These are phyloP conservation scores for Stephania japonica DNA, from an alignment of 164 flowering plant genomes.

Conservation along the genomic window DNA sequence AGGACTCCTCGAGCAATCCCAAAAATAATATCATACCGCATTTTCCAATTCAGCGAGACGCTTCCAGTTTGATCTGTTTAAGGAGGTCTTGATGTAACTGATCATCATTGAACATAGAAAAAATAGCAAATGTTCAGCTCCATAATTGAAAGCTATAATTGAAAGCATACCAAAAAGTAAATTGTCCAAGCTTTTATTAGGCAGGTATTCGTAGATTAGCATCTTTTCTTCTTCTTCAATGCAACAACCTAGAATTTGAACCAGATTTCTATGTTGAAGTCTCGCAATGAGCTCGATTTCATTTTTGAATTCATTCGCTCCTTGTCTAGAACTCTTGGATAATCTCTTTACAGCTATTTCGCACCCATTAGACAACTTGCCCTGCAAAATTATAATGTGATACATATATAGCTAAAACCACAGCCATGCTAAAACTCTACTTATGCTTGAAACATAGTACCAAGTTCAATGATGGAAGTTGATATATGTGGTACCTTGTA, in stretches of 20 bases:
- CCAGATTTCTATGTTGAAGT: constrained; percentile 25
- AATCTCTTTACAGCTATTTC: constrained; percentile 42
- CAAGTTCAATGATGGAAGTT: not conserved
- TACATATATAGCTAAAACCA: not conserved
- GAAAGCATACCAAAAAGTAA: constrained; percentile 21
- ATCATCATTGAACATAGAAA: not conserved
- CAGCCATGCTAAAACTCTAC: not conserved
- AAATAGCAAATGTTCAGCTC: not conserved
- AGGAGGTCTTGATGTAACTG: not conserved
- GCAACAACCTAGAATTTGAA: constrained; percentile 19
- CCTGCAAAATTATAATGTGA: constrained; percentile 18
- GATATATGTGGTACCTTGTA: constrained; percentile 17
- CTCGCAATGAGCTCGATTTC: constrained; percentile 19
- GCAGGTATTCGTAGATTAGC: constrained; percentile 21
- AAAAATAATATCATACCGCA: constrained; percentile 48
- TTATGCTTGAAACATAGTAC: not conserved
- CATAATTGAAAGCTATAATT: not conserved
- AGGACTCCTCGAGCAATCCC: constrained; percentile 71
- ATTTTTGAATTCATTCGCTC: constrained; percentile 27
- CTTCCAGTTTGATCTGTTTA: constrained; percentile 27
- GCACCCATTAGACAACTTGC: constrained; percentile 20
- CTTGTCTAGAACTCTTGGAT: constrained; percentile 30
- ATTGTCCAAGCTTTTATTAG: constrained; percentile 23
- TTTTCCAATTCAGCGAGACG: constrained; percentile 38
- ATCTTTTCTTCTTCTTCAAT: constrained; percentile 19